Base-by-base conservation (phyloP, 2,329 filamentous ascomycete species). In the Chaetomium strumarium region DNA sequence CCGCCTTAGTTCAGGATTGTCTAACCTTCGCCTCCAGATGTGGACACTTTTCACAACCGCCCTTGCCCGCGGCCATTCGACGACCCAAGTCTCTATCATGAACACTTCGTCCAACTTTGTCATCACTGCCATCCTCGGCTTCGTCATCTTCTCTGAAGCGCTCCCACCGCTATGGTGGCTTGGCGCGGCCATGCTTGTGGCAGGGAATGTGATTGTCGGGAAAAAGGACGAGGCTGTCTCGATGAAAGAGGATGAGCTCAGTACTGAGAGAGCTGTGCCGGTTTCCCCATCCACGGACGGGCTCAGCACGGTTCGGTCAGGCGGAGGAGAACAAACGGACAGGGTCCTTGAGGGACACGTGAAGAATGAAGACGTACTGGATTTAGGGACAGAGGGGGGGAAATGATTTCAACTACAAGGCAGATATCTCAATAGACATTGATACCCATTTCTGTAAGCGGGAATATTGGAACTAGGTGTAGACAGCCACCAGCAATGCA, bases 71-170 rank as follows among this genome's bases (percentile, higher is more conserved):
- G 86, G 86, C 13, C 78, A 80, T 53, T 90, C 86, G 1, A 90
- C 88, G 9, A 88, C 88, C 0, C 86, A 89, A 64, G 88, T 91
- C 45, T 85, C 82, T 60, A 85, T 92, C 66, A 82, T 92, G 67
- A 92, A 92, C 68, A 91, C 88, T 2, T 88, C 85, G 13, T 78
- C 85, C 52, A 92, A 92, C 70, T 92, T 92, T 67, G 78, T 92
- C 70, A 70, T 90, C 55, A 91, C 88, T 0, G 88, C 88, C 8
- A 58, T 91, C 7, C 73, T 91, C 17, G 86, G 88, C 24, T 73
- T 80, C 46, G 67, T 80, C 53, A 81, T 92, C 59, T 92, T 92
- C 67, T 76, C 79, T 19, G 88, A 92, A 70, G 69, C 74, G 1
- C 70, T 92, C 29, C 86, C 87, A 0, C 81, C 80, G 10, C 70